A percentile compares a stretch with the other conserved stretches of the same genome.
Evolutionary conservation across 2,329 filamentous ascomycete genomes (phyloP).

Genomic region (Colletotrichum tofieldiae): DNA sequence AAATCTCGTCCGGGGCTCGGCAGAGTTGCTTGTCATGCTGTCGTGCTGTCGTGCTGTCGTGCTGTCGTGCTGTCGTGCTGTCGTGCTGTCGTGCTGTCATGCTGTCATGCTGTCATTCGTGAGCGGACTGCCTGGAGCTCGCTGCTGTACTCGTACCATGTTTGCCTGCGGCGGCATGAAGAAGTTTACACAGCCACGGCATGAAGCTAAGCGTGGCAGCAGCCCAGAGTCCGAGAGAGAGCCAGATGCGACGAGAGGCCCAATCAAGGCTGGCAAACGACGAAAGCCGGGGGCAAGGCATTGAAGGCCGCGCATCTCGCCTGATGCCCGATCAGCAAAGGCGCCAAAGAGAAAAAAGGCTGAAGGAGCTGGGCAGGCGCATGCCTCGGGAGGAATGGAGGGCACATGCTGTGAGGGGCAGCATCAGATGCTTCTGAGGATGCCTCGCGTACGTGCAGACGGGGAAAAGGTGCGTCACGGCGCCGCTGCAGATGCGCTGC

Average conservation of each 20-base stretch:
- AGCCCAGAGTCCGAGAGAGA: background rate
- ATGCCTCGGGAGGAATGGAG: slow-evolving; percentile 18
- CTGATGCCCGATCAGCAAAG: background rate
- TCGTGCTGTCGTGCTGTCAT: too few relatives aligned
- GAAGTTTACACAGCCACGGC: slow-evolving; percentile 8
- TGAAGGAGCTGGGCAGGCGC: background rate
- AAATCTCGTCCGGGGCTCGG: background rate
- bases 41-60: too few relatives aligned
- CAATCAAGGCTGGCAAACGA: background rate
- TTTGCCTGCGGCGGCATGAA: background rate
- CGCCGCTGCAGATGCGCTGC: slow-evolving; percentile 13
- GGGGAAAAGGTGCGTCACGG: background rate
- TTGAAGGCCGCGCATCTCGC: background rate
- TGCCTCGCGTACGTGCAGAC: background rate
- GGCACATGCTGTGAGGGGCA: slow-evolving; percentile 24
- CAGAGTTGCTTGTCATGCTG: background rate
- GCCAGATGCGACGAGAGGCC: background rate
- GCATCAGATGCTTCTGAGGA: slow-evolving; percentile 18
- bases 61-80: too few relatives aligned
- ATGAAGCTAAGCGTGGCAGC: background rate
- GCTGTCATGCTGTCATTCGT: too few relatives aligned
- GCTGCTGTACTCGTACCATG: background rate
- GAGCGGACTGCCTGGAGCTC: background rate
- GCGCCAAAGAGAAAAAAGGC: background rate
- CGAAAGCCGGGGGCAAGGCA: background rate